Evolutionary conservation across 1,284 basidiomycete genomes (phyloP), one percentile per base, ranked within the genome.

Genomic region (Calocybe gambosa): DNA sequence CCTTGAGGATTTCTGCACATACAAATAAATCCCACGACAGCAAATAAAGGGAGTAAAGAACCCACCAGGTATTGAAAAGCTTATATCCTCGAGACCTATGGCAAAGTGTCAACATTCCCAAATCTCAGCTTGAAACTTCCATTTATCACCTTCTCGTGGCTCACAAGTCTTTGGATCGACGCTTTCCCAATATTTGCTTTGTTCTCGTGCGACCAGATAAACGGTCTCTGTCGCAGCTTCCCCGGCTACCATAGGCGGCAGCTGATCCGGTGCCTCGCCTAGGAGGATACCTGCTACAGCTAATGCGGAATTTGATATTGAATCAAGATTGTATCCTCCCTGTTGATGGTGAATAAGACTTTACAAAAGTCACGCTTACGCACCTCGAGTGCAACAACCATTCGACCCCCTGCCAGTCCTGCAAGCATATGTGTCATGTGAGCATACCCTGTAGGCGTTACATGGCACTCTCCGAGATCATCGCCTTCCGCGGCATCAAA

Each of bases 401-500:
- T 58, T 57, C 83, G 87, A 5, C 96, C 96, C 3, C 83, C 78
- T 9, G 95, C 94, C 7, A 99, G 74, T n/a, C 87, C 82, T 35
- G 82, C 79, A 2, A 99, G 74, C 85, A 96, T 93, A 59, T 97
- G 89, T 2, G 96, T 97, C 94, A 99, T 98, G 59, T 98, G 95
- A 0, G 93, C 93, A 63, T 93, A 99, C 1, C 93, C 95, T n/a
- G 82, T 77, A 0, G 96, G 96, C 1, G 89, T 80, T 47, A 99
- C 94, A 53, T 82, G 73, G 61, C 93, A 97, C 65, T 84, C 84
- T 19, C 96, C 96, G 4, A 99, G 78, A 38, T 84, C 79, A 61
- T 99, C 96, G 1, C 94, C 94, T 23, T 80, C 78, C 0, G 96
- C 96, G 4, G 96, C 95, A 61, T 99, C 96, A 58, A 98, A 99